phyloP scores from a whole-genome alignment of 78 protist species.

The Salpingoeca rosetta region DNA sequence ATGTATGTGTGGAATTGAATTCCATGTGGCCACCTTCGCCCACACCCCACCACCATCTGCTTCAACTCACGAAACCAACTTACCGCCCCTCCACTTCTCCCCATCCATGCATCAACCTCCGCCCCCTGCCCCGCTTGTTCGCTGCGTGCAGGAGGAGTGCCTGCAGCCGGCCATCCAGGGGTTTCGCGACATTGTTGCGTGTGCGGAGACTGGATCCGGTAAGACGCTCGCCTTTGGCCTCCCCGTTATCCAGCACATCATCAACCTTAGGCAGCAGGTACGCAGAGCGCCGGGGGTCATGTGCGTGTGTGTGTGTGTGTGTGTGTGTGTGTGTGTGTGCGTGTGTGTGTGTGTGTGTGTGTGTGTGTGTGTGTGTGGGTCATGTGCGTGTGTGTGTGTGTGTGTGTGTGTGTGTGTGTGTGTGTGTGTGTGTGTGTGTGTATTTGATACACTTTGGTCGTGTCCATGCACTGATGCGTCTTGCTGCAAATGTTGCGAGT shows the following conservation, averaged over 20 bases:
- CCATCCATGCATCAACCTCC: background rate
- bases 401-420: too few relatives aligned
- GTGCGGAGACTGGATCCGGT: constrained; percentile 56
- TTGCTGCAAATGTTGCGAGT: too few relatives aligned
- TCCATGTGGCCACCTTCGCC: background rate
- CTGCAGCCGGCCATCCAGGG: background rate
- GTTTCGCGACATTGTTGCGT: background rate
- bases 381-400: too few relatives aligned
- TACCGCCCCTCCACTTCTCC: background rate
- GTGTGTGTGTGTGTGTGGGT: too few relatives aligned
- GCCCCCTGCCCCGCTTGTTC: background rate
- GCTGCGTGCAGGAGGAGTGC: background rate
- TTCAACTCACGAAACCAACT: background rate
- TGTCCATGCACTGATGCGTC: too few relatives aligned
- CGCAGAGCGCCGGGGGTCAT: background rate
- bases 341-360: too few relatives aligned
- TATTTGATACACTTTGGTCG: too few relatives aligned
- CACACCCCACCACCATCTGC: background rate
- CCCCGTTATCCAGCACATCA: constrained; percentile 27
- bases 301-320: too few relatives aligned
- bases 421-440: too few relatives aligned
- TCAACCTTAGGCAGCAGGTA: background rate
- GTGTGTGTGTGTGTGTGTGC: too few relatives aligned
- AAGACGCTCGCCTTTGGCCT: constrained; percentile 65
- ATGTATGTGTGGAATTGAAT: too few relatives aligned